Percentiles rank a stretch among this genome's conserved stretches.
Conservation (phyloP, 2,329 filamentous ascomycete genomes). For the Mariannaea elegans region DNA sequence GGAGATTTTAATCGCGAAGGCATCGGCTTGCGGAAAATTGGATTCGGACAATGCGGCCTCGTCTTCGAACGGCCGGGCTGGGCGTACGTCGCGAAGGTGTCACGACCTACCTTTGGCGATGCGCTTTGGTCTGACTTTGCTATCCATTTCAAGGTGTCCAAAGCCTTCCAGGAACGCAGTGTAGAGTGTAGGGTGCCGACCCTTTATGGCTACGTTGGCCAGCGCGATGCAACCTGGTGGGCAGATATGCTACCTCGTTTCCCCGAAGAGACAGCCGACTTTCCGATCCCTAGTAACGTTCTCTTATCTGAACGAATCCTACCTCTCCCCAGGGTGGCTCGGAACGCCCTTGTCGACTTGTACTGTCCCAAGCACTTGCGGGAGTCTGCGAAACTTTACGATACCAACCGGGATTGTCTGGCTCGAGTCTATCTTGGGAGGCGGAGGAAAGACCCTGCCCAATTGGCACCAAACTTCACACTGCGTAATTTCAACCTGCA, state of each 20-base stretch:
- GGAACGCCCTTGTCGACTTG: slow-evolving; percentile 30
- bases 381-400: background rate
- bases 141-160: slow-evolving; percentile 26
- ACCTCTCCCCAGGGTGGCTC: slow-evolving; percentile 32
- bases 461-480: slow-evolving; percentile 26
- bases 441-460: slow-evolving; percentile 4
- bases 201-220: background rate
- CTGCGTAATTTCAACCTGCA: slow-evolving; percentile 35
- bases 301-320: slow-evolving; percentile 35
- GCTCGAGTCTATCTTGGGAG: slow-evolving; percentile 30
- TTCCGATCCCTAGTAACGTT: slow-evolving; percentile 33
- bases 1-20: background rate
- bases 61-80: slow-evolving; percentile 31
- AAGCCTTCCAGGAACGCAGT: slow-evolving; percentile 14
- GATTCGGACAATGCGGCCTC: slow-evolving; percentile 41
- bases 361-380: slow-evolving; percentile 24
- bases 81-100: slow-evolving; percentile 33
- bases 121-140: slow-evolving; percentile 33
- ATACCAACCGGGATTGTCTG: slow-evolving; percentile 32
- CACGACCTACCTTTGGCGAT: slow-evolving; percentile 28
- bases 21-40: slow-evolving; percentile 31
- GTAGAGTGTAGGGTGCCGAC: slow-evolving; percentile 4
- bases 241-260: background rate
- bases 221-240: background rate
- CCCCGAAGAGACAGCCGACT: background rate